phyloP scores from a whole-genome alignment of 2,329 filamentous ascomycete species.

The Leptodontidium sp. region DNA sequence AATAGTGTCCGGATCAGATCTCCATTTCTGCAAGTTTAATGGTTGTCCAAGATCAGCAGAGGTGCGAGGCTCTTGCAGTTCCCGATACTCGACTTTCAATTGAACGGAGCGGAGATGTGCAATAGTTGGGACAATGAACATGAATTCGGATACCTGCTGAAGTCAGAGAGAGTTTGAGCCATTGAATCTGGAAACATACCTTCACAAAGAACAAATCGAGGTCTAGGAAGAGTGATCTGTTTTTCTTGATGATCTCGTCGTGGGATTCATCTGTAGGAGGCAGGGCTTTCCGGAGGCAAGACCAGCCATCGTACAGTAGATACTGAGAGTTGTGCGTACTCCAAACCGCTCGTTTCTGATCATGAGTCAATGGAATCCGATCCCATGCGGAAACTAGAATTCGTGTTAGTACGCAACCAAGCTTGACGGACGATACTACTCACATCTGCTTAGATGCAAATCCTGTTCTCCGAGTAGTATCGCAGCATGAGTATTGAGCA shows the following conservation, averaged over 20 bases:
- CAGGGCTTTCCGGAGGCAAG: slow-evolving; percentile 62
- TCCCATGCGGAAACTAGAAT: slow-evolving; percentile 65
- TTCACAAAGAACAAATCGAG: slow-evolving; percentile 74
- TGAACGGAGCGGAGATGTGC: slow-evolving; percentile 65
- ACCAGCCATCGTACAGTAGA: slow-evolving; percentile 60
- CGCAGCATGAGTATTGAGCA: slow-evolving; percentile 70
- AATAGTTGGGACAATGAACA: slow-evolving; percentile 64
- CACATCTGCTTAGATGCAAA: slow-evolving; percentile 65
- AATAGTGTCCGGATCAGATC: slow-evolving; percentile 62
- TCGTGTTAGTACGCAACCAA: slow-evolving; percentile 25
- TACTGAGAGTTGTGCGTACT: slow-evolving; percentile 64
- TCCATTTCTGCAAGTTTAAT: slow-evolving; percentile 58
- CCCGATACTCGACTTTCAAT: slow-evolving; percentile 66
- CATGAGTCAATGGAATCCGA: slow-evolving; percentile 58
- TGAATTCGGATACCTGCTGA: slow-evolving; percentile 65
- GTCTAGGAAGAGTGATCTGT: slow-evolving; percentile 52
- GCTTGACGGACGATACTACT: slow-evolving; percentile 45
- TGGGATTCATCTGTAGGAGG: slow-evolving; percentile 46
- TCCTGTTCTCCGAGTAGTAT: slow-evolving; percentile 72
- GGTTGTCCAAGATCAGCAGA: slow-evolving; percentile 27
- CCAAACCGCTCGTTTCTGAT: slow-evolving; percentile 69
- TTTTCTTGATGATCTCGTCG: slow-evolving; percentile 34
- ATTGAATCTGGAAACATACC: slow-evolving; percentile 50
- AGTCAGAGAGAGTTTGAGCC: slow-evolving; percentile 23
- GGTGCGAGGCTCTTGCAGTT: slow-evolving; percentile 46